phyloP scores from a whole-genome alignment of 768 basidiomycete genomes.

The Pulveroboletus frians region DNA sequence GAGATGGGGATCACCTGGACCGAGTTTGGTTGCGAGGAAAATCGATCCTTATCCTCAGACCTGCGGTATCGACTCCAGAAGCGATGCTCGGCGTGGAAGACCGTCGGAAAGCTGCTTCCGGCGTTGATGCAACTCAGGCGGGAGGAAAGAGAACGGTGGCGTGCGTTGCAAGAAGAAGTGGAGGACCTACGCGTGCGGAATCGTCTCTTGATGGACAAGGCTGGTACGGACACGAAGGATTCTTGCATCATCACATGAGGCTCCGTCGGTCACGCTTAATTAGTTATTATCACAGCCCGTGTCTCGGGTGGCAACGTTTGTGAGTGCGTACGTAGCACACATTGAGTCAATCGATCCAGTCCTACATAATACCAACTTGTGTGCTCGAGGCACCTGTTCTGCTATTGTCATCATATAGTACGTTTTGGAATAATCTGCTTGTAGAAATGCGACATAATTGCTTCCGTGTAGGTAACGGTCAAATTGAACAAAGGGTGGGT shows the following conservation, averaged over 20 bases:
- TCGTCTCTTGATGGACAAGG: conserved; percentile 38
- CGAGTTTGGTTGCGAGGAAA: conserved; percentile 13
- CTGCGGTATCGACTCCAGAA: conserved; percentile 6
- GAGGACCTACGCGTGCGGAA: conserved; percentile 47
- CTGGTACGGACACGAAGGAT: conserved; percentile 16
- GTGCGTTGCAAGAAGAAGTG: conserved; percentile 39
- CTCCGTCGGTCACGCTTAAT: not conserved
- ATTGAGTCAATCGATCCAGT: not conserved
- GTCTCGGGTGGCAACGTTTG: not conserved
- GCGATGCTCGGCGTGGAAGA: conserved; percentile 39
- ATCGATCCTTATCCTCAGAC: conserved; percentile 7
- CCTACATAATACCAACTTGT: conserved; percentile 2
- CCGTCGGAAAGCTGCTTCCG: conserved; percentile 40
- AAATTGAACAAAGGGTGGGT: conserved; percentile 78
- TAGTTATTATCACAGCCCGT: not conserved
- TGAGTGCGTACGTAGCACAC: not conserved
- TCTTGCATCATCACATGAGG: conserved; percentile 30
- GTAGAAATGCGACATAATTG: conserved; percentile 71
- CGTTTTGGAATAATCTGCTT: conserved; percentile 46
- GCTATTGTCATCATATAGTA: conserved; percentile 8
- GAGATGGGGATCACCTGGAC: conserved; percentile 49
- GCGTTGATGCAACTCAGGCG: conserved; percentile 38
- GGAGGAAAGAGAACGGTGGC: conserved; percentile 39
- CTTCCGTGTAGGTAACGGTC: conserved; percentile 60
- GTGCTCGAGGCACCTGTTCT: not conserved